Percentiles rank a stretch among this genome's conserved stretches.
Evolutionary conservation across 805 yeast species (phyloP).

Genomic region (Candida montana): DNA sequence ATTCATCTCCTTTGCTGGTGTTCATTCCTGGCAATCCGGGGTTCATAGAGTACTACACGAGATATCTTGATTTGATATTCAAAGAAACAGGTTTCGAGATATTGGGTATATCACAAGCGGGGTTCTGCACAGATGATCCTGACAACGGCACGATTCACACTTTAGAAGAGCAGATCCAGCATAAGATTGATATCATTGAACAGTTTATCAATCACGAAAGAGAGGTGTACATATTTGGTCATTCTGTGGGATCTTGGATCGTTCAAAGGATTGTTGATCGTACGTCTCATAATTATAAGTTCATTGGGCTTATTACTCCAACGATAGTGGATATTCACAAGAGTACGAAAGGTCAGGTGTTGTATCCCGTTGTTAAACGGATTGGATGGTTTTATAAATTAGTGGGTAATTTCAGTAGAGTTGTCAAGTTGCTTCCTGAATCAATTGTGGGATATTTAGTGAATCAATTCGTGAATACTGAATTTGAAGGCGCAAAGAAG

Average conservation of each 20-base stretch:
- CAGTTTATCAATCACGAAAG: conserved; percentile 14
- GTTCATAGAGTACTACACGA: conserved; percentile 55
- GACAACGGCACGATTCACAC: conserved; percentile 27
- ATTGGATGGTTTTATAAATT: conserved; percentile 26
- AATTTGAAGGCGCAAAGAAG: conserved; percentile 10
- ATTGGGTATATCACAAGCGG: conserved; percentile 61
- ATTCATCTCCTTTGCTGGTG: conserved; percentile 36
- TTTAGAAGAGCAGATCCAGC: conserved; percentile 52
- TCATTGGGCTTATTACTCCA: conserved; percentile 64
- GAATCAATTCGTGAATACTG: conserved; percentile 8
- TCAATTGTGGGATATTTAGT: conserved; percentile 8
- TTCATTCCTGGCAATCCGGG: conserved; percentile 82
- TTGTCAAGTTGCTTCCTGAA: conserved; percentile 24
- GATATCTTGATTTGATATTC: conserved; percentile 44
- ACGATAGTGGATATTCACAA: conserved; percentile 57
- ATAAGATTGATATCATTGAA: conserved; percentile 46
- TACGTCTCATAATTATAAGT: conserved; percentile 27
- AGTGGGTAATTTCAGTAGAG: conserved; percentile 26
- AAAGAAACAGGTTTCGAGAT: conserved; percentile 43
- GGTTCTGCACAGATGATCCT: conserved; percentile 31
- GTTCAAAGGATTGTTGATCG: conserved; percentile 44
- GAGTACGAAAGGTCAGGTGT: conserved; percentile 34
- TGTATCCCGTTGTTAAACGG: conserved; percentile 25
- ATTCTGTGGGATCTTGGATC: conserved; percentile 68
- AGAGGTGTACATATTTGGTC: conserved; percentile 51